Evolutionary conservation across 306 rosid genomes (phyloP).

Genomic region (Castanospermum australe): DNA sequence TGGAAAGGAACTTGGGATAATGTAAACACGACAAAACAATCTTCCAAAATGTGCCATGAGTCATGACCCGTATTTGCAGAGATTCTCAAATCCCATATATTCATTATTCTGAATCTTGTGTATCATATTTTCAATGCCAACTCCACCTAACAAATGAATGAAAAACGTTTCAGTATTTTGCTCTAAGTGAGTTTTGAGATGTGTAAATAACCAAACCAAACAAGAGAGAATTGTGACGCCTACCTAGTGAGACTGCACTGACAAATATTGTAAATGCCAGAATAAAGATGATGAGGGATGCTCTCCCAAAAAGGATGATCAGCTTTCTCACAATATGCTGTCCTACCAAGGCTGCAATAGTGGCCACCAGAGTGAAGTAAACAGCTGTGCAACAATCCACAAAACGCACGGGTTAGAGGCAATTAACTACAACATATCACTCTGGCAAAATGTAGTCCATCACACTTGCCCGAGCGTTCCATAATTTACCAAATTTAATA

Average conservation of each 20-base stretch:
- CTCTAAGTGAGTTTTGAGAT: background rate
- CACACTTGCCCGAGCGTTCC: background rate
- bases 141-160: constrained; percentile 62
- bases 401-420: background rate
- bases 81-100: constrained; percentile 88
- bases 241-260: constrained; percentile 81
- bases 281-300: constrained; percentile 87
- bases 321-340: constrained; percentile 75
- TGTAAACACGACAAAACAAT: constrained; percentile 6
- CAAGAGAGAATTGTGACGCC: background rate
- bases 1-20: background rate
- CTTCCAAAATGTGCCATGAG: constrained; percentile 27
- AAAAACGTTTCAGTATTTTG: background rate
- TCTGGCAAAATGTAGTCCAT: background rate
- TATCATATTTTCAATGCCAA: constrained; percentile 69
- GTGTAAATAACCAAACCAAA: background rate
- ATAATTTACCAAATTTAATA: background rate
- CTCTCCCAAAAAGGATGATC: constrained; percentile 69
- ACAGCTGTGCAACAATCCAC: constrained; percentile 52
- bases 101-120: constrained; percentile 48
- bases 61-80: constrained; percentile 62
- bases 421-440: background rate
- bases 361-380: constrained; percentile 72
- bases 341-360: constrained; percentile 70
- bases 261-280: constrained; percentile 68